Evolutionary conservation across 2,329 filamentous ascomycete species (phyloP), one percentile per base, ranked within the genome.

Genomic region (Pseudogymnoascus sp.): DNA sequence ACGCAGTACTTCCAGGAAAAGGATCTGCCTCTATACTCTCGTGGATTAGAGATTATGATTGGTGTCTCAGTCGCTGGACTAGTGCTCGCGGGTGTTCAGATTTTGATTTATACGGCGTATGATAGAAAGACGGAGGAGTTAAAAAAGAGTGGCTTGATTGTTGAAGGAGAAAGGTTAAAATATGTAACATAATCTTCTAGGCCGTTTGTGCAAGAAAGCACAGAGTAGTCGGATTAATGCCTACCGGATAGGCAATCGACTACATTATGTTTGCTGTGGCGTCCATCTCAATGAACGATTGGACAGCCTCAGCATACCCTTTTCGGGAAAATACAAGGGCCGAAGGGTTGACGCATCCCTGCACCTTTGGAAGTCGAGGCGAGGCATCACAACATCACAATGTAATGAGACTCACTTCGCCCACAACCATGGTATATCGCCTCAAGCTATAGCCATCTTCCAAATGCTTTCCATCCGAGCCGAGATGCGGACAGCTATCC

Each of bases 1-100:
- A 66, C 69, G 2, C 68, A 70, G 61, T 68, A 68, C 58, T 70
- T 68, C 42, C 63, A 64, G 55, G 66, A 61, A 15, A 61, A 59
- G 5, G 68, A 71, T 44, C 44, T 59, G 39, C 68, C 68, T 8
- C 63, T 64, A 33, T 69, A 66, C 58, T 55, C 38, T n/a, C 38
- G 6, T 31, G 59, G 59, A 27, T 15, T 61, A 5, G 59, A 39
- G 42, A 61, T 61, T 21, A 61, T 61, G 59, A 61, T 61, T 27
- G 59, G 59, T 3, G 48, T 51, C 25, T 42, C 48, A n/a, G 59
- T 9, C 25, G 59, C 15, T 36, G 59, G 59, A 10, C 38, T 61
- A 12, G 41, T 36, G 38, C n/a, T 61, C n/a, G 39, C 36, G 1
- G 38, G 41, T 21, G 59, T 51, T 31, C 59, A 61, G 15, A 15